Evolutionary conservation across 768 basidiomycete species (phyloP), one percentile per base, ranked within the genome.

Genomic region (Trametes gibbosa): DNA sequence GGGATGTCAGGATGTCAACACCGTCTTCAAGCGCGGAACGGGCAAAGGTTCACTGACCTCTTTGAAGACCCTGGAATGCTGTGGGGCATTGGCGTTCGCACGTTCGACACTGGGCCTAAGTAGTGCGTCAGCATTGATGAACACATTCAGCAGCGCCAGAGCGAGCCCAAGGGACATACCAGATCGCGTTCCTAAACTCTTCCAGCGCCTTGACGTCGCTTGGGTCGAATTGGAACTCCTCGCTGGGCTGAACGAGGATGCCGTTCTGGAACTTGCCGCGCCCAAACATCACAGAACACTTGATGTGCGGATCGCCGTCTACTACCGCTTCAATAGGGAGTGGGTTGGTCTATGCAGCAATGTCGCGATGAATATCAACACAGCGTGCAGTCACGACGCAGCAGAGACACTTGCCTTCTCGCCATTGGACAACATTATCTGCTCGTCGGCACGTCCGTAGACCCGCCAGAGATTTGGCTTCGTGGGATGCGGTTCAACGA

Each of bases 341-440:
- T 23, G 42, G 35, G 59, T 61, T 71, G 67, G 50, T 73, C 68
- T 17, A 21, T 48, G 25, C 65, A 64, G 13, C 65, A 40, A 39
- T 60, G 50, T 46, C 7, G 71, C 58, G 16, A 59, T 59, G 6
- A 29, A 23, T 32, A 32, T 32, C 3, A 35, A 45, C 42, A 71
- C 64, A 0, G 3, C 8, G 29, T 23, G 13, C 6, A 21, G 35
- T 8, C 12, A 32, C 23, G 37, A 37, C 71, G 69, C 29, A 70
- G 24, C 32, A 63, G 55, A n/a, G 10, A 59, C 21, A 24, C 37
- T 13, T 14, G 75, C 77, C 70, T 77, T 77, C 63, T 79, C 76
- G 10, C 77, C 77, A 17, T 70, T 78, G 2, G 70, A 73, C 32
- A 77, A 72, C 64, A 78, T 73, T 53, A 80, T 77, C 56, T 78